Base-by-base conservation (phyloP, 2,329 filamentous ascomycete species). In the Scedosporium dehoogii region DNA sequence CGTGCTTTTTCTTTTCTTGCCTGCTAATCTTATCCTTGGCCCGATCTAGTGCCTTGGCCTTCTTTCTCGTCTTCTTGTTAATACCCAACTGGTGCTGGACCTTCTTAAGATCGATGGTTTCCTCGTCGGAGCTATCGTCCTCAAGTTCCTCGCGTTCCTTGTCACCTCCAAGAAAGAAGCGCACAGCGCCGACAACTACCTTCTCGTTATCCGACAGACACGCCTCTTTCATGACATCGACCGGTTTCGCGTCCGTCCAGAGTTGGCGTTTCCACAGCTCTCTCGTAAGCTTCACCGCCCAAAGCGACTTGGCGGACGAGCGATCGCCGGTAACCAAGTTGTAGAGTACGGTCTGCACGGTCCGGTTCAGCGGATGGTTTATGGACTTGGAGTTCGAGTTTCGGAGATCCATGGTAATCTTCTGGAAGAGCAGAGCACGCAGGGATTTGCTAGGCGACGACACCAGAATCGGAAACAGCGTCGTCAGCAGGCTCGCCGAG, bases 171-270 rank as follows among this genome's bases (percentile, higher is more conserved):
- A 99, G 81, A 78, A 99, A 99, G 79, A 97, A 99, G 25, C 91
- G 85, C 14, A 96, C 90, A 55, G 91, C 92, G 16, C 92, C 91
- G 5, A 89, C 80, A 27, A 94, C 85, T 3, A 97, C 92, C 76
- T 99, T 99, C 69, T 96, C 91, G 68, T 97, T 96, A 60, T 96
- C 89, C 3, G 91, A 86, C 63, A 99, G 77, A 62, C 88, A 87
- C 0, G 93, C 92, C 75, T 96, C 90, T 76, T 96, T 96, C 92
- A 99, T 97, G 67, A 97, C 90, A 70, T 96, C 92, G n/a, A 97
- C 94, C 0, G 93, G 87, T 73, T 92, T 94, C 1, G 92, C 85
- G 70, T 99, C 94, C 9, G 90, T 91, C 94, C 94, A 99, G 66
- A 97, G 87, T 69, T 97, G 92, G 57, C 93, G 85, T 76, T 92